Evolutionary conservation across 2,329 filamentous ascomycete genomes (phyloP), one percentile per base, ranked within the genome.

Genomic region (Colletotrichum horii): DNA sequence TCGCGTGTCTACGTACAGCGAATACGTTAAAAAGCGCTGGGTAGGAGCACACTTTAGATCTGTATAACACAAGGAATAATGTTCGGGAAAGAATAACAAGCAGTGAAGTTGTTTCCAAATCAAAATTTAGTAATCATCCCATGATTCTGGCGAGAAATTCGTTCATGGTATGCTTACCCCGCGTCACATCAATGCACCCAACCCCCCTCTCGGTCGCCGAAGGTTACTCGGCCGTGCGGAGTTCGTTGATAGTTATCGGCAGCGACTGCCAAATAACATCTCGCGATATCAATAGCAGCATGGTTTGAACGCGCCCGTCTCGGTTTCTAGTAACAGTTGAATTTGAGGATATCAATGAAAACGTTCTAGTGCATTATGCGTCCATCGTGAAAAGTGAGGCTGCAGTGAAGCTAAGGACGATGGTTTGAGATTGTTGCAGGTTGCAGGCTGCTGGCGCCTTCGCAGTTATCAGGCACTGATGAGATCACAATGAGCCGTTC

Each of bases 11-110:
- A n/a, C n/a, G n/a, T n/a, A n/a, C n/a, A n/a, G n/a, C n/a, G n/a
- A n/a, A n/a, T n/a, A n/a, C n/a, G n/a, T n/a, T n/a, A n/a, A n/a
- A n/a, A n/a, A n/a, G n/a, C n/a, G n/a, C n/a, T n/a, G n/a, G n/a
- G n/a, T 2, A 43, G 36, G 28, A 28, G 28, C 4, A 28, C 5
- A 28, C 28, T 28, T 4, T 43, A 0, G 8, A 43, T 6, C 4
- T 4, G 9, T 6, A 6, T 8, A 43, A 43, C 6, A 19, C 8
- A 19, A 1, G 19, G 0, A 4, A 16, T 4, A 2, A 43, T 43
- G 0, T 19, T 43, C 36, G 19, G 16, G 16, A 43, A 43, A 8
- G 19, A 19, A 43, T 5, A 16, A 19, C 3, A 43, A 43, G 0
- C 15, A 14, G 15, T 19, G 62, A 24, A 22, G 36, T 43, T 14